Conservation (phyloP, 2,329 filamentous ascomycete species). For the Fusarium lyarnte region DNA sequence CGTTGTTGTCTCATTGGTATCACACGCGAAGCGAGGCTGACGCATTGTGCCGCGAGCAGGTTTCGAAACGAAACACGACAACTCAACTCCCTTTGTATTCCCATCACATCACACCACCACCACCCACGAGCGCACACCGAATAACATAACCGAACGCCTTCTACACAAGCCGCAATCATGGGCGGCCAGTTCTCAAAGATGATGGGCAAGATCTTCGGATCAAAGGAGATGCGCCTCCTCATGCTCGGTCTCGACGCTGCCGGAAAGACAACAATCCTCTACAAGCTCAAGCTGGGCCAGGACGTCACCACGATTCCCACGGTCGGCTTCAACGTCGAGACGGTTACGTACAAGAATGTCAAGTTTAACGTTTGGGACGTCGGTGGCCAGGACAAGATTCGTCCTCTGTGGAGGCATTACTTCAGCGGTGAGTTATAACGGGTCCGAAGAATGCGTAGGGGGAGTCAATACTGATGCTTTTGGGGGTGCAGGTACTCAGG, state of each 20-base stretch:
- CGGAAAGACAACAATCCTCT: conserved; percentile 98
- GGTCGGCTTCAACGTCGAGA: conserved; percentile 99
- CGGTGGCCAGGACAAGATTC: conserved; percentile 98
- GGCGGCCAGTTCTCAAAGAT: conserved; percentile 94
- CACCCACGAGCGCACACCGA: not conserved
- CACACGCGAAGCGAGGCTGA: conserved; percentile 4
- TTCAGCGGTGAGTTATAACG: conserved; percentile 72
- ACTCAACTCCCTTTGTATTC: not conserved
- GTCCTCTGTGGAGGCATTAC: conserved; percentile 97
- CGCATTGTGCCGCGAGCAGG: conserved; percentile 5
- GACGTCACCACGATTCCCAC: conserved; percentile 98
- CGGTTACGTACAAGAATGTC: conserved; percentile 98
- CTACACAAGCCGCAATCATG: conserved; percentile 66
- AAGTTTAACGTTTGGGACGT: conserved; percentile 99
- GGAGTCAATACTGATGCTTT: not conserved
- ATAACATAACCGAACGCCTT: not conserved
- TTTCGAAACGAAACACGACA: conserved; percentile 8
- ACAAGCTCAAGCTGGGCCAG: conserved; percentile 98
- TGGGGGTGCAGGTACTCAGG: conserved; percentile 81
- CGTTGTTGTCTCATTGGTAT: not conserved
- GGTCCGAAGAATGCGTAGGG: not conserved
- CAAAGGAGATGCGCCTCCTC: conserved; percentile 97
- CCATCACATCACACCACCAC: not conserved
- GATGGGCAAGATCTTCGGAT: conserved; percentile 98
- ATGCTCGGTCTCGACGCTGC: conserved; percentile 98